phyloP scores from a whole-genome alignment of 169 alveolate species.

The Toxoplasma gondii region DNA sequence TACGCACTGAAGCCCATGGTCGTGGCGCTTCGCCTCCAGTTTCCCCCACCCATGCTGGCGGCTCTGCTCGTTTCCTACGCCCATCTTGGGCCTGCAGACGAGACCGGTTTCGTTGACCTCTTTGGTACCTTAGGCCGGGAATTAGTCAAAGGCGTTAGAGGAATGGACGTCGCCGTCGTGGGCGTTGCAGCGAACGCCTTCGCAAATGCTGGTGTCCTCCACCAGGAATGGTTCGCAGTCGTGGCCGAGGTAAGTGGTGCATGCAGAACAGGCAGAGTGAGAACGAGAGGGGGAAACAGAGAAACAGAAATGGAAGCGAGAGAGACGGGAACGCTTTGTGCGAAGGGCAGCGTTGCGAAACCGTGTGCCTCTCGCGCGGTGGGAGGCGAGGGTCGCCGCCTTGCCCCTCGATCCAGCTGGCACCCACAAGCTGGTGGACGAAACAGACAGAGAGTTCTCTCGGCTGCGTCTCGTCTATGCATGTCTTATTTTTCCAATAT shows the following conservation, averaged over 20 bases:
- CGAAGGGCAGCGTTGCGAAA: neutral
- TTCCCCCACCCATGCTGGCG: neutral
- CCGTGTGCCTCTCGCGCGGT: no score
- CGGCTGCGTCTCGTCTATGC: no score
- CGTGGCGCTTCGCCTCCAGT: neutral
- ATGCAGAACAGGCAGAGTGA: neutral
- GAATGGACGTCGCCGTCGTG: slow-evolving; percentile 1
- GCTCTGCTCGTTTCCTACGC: neutral
- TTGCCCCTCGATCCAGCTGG: no score
- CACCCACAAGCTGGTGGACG: no score
- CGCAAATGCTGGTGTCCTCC: slow-evolving; percentile 11
- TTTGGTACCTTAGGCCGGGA: neutral
- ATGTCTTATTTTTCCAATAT: no score
- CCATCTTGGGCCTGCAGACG: neutral
- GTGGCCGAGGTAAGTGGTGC: neutral
- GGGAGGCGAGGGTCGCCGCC: no score
- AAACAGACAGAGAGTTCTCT: no score
- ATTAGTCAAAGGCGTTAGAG: neutral
- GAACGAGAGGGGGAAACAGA: neutral
- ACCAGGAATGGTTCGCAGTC: neutral
- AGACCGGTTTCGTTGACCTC: neutral
- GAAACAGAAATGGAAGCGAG: no score
- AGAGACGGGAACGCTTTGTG: neutral
- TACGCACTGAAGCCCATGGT: neutral
- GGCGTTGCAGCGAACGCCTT: slow-evolving; percentile 13